These are phyloP conservation scores for Blastobotrys persicus DNA, from an alignment of 1,139 yeast genomes.

Conservation along the genomic window DNA sequence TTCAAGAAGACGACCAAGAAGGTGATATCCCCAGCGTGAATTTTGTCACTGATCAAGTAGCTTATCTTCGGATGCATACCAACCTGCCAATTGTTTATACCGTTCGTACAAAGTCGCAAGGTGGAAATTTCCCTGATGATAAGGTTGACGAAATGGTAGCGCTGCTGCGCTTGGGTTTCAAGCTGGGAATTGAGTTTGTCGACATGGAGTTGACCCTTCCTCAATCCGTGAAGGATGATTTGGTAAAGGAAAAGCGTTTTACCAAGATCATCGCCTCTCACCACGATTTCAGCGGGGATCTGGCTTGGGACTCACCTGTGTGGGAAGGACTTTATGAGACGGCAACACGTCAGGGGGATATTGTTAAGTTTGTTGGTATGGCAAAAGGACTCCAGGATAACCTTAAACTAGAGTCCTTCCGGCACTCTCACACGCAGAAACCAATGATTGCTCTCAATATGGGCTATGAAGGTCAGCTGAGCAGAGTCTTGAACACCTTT, in stretches of 20 bases:
- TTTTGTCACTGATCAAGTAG: slow-evolving; percentile 73
- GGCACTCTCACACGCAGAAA: slow-evolving; percentile 43
- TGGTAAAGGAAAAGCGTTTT: slow-evolving; percentile 50
- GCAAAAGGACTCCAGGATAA: slow-evolving; percentile 69
- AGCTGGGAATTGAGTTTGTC: slow-evolving; percentile 53
- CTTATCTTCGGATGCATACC: slow-evolving; percentile 61
- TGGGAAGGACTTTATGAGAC: slow-evolving; percentile 73
- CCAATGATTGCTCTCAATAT: slow-evolving; percentile 85
- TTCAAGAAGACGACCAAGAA: slow-evolving; percentile 48
- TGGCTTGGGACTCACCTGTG: slow-evolving; percentile 64
- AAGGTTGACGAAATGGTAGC: slow-evolving; percentile 48
- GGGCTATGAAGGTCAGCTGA: slow-evolving; percentile 72
- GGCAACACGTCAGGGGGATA: slow-evolving; percentile 65
- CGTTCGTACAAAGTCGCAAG: slow-evolving; percentile 73
- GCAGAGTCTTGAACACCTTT: slow-evolving; percentile 69
- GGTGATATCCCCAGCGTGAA: slow-evolving; percentile 32
- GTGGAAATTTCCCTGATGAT: slow-evolving; percentile 71
- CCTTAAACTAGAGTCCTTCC: slow-evolving; percentile 65
- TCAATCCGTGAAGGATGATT: slow-evolving; percentile 41
- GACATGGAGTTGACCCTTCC: slow-evolving; percentile 54
- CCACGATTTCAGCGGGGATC: slow-evolving; percentile 63
- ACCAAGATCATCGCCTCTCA: slow-evolving; percentile 80
- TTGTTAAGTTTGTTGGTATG: slow-evolving; percentile 79
- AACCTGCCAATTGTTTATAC: slow-evolving; percentile 79
- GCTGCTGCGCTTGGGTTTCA: slow-evolving; percentile 62